Evolutionary conservation across 371 early-diverging fungal genomes (phyloP), one percentile per base, ranked within the genome.

Genomic region (Mortierella sp.): DNA sequence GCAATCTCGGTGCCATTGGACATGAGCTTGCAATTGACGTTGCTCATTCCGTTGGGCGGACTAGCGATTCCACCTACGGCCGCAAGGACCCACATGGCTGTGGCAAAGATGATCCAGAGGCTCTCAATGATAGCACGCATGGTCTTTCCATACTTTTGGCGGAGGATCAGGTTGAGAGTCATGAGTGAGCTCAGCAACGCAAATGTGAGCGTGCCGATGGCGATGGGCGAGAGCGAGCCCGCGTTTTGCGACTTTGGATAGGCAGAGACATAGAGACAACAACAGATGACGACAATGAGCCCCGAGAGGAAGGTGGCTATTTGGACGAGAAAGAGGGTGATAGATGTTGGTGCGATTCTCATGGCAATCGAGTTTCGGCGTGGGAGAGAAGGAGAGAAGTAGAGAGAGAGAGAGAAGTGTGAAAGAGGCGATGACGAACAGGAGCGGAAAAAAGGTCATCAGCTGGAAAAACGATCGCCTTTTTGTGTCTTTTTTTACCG

Each of bases 221-320:
- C 73, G 15, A 72, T 53, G 1, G 63, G 53, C 6, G 73, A 72
- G 47, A 72, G 62, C 43, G 57, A 46, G 9, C 29, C 48, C 9
- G 73, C 67, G 1, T 72, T 63, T 19, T 62, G 64, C 18, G 73
- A 66, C 59, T 67, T 62, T 63, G 73, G 73, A 46, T 72, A 72
- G 37, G 67, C n/a, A 1, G 73, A 67, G 48, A 63, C 67, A 52
- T 72, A 72, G 21, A 72, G 60, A n/a, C 73, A 43, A 12, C 59
- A 58, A 26, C 73, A 72, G 29, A 72, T n/a, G 57, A 53, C 67
- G 5, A 72, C 73, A 53, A 72, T 67, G 43, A 72, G 43, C 37
- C 53, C 67, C 14, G 73, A 62, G 46, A 66, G 37, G 29, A 72
- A 55, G 16, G 67, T 63, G 57, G 58, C 60, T 52, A 72, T 63